Conservation (phyloP, 768 basidiomycete species). For the Pleurotus giganteus region DNA sequence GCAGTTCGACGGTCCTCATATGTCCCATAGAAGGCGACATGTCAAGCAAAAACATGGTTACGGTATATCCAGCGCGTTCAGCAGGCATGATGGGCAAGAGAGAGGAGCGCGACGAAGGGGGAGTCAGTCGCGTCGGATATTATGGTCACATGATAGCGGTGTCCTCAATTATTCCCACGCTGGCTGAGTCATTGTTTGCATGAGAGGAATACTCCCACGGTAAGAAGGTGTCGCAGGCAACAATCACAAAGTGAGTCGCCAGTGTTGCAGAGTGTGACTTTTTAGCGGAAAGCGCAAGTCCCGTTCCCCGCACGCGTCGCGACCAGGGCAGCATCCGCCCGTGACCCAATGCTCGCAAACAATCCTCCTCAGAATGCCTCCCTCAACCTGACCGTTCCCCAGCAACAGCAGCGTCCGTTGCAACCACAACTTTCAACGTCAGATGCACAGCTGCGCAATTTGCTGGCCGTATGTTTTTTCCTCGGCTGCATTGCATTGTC, state of each 20-base stretch:
- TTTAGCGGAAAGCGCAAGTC: constrained; percentile 9
- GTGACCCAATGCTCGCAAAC: constrained; percentile 10
- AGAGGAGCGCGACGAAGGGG: neutral
- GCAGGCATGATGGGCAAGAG: constrained; percentile 55
- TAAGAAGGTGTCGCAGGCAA: too few species aligned
- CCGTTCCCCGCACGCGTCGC: constrained; percentile 2
- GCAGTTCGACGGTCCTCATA: constrained; percentile 52
- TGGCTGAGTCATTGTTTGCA: neutral
- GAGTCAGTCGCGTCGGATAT: constrained; percentile 1
- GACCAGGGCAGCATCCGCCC: constrained; percentile 6
- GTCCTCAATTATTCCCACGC: neutral
- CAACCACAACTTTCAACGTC: neutral
- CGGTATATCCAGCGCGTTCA: constrained; percentile 82
- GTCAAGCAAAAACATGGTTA: constrained; percentile 89
- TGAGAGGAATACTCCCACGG: neutral
- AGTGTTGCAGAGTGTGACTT: constrained; percentile 1
- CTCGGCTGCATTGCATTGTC: neutral
- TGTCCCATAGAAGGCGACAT: constrained; percentile 83
- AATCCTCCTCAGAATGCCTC: constrained; percentile 9
- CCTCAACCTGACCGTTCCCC: constrained; percentile 3
- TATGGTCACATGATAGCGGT: neutral
- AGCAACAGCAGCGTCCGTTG: neutral
- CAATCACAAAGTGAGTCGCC: too few species aligned
- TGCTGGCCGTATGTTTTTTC: constrained; percentile 1
- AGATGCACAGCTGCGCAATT: neutral